Base-by-base conservation (phyloP, 768 basidiomycete species). In the Lanmaoa pseudosensibilis region DNA sequence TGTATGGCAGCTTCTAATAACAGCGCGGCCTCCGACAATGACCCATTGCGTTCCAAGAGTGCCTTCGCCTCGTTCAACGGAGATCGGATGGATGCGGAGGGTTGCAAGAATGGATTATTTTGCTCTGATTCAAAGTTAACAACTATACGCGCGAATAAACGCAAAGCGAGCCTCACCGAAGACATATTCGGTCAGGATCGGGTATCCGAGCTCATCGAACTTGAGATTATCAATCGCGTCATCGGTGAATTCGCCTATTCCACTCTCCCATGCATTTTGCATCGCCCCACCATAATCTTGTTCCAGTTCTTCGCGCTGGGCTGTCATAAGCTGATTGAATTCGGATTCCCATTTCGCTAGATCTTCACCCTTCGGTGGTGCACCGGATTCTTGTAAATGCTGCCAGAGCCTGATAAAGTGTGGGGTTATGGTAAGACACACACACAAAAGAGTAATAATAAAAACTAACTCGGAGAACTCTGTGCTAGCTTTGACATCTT, bases 1-100 rank as follows among this genome's bases (percentile, higher is more conserved):
- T 90, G 87, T 56, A 98, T 90, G 37, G 93, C 92, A 15, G 93
- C 93, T 74, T 99, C 96, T 21, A 98, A 77, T 65, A 96, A 77
- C 39, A 94, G 77, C 0, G 87, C 88, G 13, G 88, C 93, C 67
- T 97, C 92, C 2, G 92, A 87, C 23, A 99, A 73, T 3, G 94
- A 90, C 2, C 92, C 94, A 52, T 93, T 92, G 56, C 82, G 80
- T 21, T 86, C 83, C 11, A 98, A 74, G 16, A 95, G 73, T 16
- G 79, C 77, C 70, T 94, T 93, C 2, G 92, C 94, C 57, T 88
- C 85, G 46, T 70, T 75, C n/a, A 91, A 73, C 5, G 70, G 66
- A 33, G 84, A 81, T n/a, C 77, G 78, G 30, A 75, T 72, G 2
- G 78, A 77, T 3, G 73, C 65, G 1, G 78, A 75, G 11, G 79